Percentiles rank a stretch among this genome's conserved stretches.
Conservation (phyloP, 2,329 filamentous ascomycete genomes). For the Magnaporthiopsis poae region DNA sequence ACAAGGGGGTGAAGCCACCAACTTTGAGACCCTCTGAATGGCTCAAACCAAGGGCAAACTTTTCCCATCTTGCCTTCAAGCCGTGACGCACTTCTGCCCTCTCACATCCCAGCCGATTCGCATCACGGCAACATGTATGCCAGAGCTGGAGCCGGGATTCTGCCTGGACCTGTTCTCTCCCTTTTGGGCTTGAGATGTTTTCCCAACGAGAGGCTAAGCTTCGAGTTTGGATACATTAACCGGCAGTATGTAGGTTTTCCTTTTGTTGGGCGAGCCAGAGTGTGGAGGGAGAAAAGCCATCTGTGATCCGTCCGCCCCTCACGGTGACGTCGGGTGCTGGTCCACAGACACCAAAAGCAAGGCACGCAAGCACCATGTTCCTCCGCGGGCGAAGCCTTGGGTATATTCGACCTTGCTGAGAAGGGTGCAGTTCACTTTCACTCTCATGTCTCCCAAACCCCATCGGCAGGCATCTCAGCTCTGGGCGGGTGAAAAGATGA, state of each 20-base stretch:
- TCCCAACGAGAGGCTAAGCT: not conserved
- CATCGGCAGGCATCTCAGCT: not conserved
- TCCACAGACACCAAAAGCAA: not conserved
- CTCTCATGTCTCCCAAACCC: not conserved
- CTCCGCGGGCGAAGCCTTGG: not conserved
- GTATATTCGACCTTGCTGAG: not conserved
- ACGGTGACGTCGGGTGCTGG: not conserved
- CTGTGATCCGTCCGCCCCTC: not conserved
- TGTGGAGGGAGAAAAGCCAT: not conserved
- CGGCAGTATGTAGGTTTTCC: not conserved
- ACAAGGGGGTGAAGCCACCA: slow-evolving; percentile 5
- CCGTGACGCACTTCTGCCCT: not conserved
- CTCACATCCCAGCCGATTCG: not conserved
- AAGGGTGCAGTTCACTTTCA: too few relatives aligned
- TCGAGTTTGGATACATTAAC: not conserved
- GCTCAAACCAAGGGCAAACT: slow-evolving; percentile 1
- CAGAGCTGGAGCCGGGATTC: not conserved
- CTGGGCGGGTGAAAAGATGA: not conserved
- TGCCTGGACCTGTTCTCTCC: not conserved
- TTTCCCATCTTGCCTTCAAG: not conserved
- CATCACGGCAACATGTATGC: not conserved
- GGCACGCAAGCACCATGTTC: not conserved
- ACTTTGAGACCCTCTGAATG: slow-evolving; percentile 2
- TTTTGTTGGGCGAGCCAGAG: not conserved
- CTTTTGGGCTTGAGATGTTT: not conserved